Percentiles rank a stretch among this genome's conserved stretches.
Conservation (phyloP, 371 early-diverging fungal species). For the Mucor lusitanicus region DNA sequence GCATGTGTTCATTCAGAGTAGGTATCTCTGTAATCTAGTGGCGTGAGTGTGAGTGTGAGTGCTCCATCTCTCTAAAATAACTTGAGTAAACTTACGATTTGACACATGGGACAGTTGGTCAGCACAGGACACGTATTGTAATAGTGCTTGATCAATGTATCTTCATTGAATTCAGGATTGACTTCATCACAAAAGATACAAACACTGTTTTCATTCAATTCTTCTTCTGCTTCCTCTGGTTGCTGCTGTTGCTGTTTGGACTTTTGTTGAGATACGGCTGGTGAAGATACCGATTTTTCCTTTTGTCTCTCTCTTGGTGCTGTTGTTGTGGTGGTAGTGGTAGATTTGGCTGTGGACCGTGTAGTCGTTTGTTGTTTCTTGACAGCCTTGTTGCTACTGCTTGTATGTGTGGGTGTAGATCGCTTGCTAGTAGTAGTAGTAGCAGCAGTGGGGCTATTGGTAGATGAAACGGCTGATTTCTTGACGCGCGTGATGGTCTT, state of each 20-base stretch:
- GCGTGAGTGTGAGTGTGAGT: not conserved
- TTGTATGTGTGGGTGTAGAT: not conserved
- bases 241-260: not conserved
- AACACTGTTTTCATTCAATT: constrained; percentile 14
- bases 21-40: constrained; percentile 77
- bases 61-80: not conserved
- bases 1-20: constrained; percentile 63
- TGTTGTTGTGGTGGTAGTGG: not conserved
- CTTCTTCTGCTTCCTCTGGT: not conserved
- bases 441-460: not conserved
- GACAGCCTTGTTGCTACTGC: not conserved
- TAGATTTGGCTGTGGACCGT: not conserved
- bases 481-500: not conserved
- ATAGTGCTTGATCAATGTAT: constrained; percentile 74
- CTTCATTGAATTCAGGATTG: constrained; percentile 69
- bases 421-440: not conserved
- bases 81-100: constrained; percentile 62
- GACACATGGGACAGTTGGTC: constrained; percentile 71
- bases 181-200: constrained; percentile 83
- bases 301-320: not conserved
- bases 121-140: constrained; percentile 76
- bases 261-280: not conserved
- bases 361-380: not conserved
- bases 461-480: not conserved
- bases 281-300: not conserved